Base-by-base conservation (phyloP, 129 eudicot genomes). In the Chrysanthemum seticuspe region DNA sequence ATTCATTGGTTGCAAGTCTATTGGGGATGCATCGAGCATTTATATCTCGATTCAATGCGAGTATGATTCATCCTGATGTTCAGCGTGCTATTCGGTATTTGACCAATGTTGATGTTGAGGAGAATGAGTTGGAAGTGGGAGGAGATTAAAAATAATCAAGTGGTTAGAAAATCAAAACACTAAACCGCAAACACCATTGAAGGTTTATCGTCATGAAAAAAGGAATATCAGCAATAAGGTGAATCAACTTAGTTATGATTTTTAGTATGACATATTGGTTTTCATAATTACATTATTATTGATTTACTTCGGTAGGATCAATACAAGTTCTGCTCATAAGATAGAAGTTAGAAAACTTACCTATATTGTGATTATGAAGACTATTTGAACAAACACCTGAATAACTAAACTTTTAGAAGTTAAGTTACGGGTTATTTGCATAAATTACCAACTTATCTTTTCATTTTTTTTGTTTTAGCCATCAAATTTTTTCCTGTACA, bases 141-240 rank as follows among this genome's bases (percentile, higher is more conserved):
- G 21, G 21, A 19, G 21, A 19, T 19, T 19, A 19, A 19, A 19
- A 19, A 19, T 19, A 19, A 19, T 19, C 21, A 19, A 19, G 21
- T 19, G 21, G 21, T 19, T 19, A 40, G 47, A 40, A 40, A 40
- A 40, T 6, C 47, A 40, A 40, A 7, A 40, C 47, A 40, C 47
- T 5, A 40, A 40, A 40, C 47, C 47, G 10, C 47, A 40, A 40
- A 6, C 47, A 40, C 47, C 47, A 40, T 40, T 40, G 9, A 79
- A 83, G 65, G 83, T 85, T 76, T 67, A 73, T 66, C 77, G 64
- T 40, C 76, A 82, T 72, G 77, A 78, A 71, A 80, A 53, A 77
- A 81, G 78, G 70, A 68, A 70, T 44, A 13, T 62, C 48, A 72
- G 52, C 74, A 67, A 14, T 59, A 68, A 73, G 84, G 88, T 84